A percentile compares a stretch with the other conserved stretches of the same genome.
Evolutionary conservation across 495 filamentous ascomycete genomes (phyloP).

Genomic region (Annulohypoxylon stygium): DNA sequence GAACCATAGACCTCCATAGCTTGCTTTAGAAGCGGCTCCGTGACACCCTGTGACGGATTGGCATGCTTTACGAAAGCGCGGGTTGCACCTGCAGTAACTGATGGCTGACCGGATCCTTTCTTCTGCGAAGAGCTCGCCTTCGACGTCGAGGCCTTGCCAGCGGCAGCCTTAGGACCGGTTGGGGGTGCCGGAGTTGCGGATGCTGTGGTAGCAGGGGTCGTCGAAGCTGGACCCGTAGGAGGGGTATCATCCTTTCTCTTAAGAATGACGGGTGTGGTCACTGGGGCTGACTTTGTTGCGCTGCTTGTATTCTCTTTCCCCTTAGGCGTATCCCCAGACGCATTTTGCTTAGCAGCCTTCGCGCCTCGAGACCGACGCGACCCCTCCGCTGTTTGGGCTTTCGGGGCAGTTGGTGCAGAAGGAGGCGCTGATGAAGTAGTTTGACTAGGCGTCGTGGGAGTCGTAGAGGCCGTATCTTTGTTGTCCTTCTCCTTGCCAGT

Average conservation of each 20-base stretch:
- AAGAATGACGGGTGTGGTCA: conserved; percentile 48
- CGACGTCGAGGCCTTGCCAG: conserved; percentile 42
- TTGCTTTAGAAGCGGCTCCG: conserved; percentile 78
- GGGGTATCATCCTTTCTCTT: conserved; percentile 48
- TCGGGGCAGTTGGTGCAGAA: conserved; percentile 50
- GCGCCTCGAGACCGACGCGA: conserved; percentile 46
- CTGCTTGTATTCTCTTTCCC: conserved; percentile 45
- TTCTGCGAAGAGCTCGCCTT: conserved; percentile 44
- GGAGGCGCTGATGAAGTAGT: conserved; percentile 37
- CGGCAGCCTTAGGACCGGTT: conserved; percentile 52
- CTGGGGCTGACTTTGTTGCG: conserved; percentile 39
- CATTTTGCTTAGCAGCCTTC: conserved; percentile 53
- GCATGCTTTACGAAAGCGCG: conserved; percentile 95
- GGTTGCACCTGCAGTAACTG: conserved; percentile 68
- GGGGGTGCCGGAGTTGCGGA: conserved; percentile 50
- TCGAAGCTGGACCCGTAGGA: conserved; percentile 38
- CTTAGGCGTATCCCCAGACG: conserved; percentile 47
- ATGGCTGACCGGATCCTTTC: conserved; percentile 41
- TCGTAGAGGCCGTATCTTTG: conserved; percentile 54
- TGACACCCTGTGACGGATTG: conserved; percentile 91
- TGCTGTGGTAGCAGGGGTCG: conserved; percentile 47
- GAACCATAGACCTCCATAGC: conserved; percentile 78
- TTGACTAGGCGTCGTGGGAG: conserved; percentile 37
- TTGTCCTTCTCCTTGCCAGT: conserved; percentile 50
- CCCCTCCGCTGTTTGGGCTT: conserved; percentile 44